These are phyloP conservation scores for Fusarium sp. DNA, from an alignment of 2,329 filamentous ascomycete genomes.

Conservation along the genomic window DNA sequence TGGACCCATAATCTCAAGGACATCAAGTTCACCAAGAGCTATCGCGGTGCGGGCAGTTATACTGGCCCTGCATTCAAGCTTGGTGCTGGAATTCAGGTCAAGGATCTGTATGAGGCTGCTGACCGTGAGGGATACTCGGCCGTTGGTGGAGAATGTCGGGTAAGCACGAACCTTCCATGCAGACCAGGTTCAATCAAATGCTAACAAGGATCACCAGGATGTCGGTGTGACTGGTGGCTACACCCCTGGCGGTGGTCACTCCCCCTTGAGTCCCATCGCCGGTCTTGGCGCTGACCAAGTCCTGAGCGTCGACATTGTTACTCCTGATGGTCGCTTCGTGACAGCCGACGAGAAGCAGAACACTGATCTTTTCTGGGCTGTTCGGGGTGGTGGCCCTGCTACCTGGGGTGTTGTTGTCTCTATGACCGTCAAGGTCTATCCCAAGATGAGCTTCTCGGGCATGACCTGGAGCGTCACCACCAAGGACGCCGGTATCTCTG, in stretches of 20 bases:
- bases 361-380: slow-evolving; percentile 71
- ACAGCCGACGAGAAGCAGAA: slow-evolving; percentile 57
- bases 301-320: slow-evolving; percentile 66
- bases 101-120: slow-evolving; percentile 60
- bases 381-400: slow-evolving; percentile 66
- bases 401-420: slow-evolving; percentile 60
- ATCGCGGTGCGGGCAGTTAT: slow-evolving; percentile 54
- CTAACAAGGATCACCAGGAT: slow-evolving; percentile 41
- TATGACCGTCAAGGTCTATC: slow-evolving; percentile 51
- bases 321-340: slow-evolving; percentile 59
- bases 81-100: slow-evolving; percentile 64
- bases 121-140: slow-evolving; percentile 59
- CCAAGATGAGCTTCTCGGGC: slow-evolving; percentile 48
- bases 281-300: slow-evolving; percentile 71
- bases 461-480: slow-evolving; percentile 45
- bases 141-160: slow-evolving; percentile 65
- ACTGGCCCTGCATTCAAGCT: slow-evolving; percentile 63
- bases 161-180: rapidly evolving
- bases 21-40: slow-evolving; percentile 56
- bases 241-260: slow-evolving; percentile 70
- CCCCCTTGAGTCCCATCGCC: slow-evolving; percentile 61
- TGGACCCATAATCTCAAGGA: slow-evolving; percentile 57
- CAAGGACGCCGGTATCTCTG: slow-evolving; percentile 34
- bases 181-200: too few species aligned
- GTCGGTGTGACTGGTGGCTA: slow-evolving; percentile 72